Evolutionary conservation across 2,329 filamentous ascomycete species (phyloP), one percentile per base, ranked within the genome.

Genomic region (Talaromyces sp.): DNA sequence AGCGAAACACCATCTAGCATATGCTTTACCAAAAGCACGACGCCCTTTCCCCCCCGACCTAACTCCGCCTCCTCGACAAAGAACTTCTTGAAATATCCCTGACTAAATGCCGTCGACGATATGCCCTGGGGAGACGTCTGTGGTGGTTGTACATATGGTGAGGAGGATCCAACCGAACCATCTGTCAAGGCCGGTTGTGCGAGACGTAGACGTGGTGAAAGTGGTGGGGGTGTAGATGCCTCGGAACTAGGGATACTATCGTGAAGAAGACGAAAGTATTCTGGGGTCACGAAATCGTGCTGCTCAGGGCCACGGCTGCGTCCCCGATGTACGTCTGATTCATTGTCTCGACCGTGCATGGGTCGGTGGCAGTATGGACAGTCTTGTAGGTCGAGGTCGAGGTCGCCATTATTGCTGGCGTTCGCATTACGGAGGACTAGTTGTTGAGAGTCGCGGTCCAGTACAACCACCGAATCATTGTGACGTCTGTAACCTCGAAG

Each of bases 211-310:
- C 78, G 73, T 6, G 58, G 58, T 15, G 80, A 77, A 56, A 82
- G 79, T 2, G 80, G 70, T 36, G 81, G 77, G 25, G 58, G 69
- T 56, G 63, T 77, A 69, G 65, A 75, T 65, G 58, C 73, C 64
- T 71, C 77, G 58, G 80, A 80, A 54, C 77, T 75, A 56, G 80
- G 80, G 53, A 77, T 75, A 64, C 81, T 85, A 53, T 81, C 75
- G 45, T 84, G 88, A 40, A 99, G 85, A 88, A 97, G 92, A 67
- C 90, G 90, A 74, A 99, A 99, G 78, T 99, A 99, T 53, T 91
- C 85, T 2, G 92, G 92, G 67, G 92, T 88, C 65, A 97, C 89
- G 70, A 92, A 97, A 58, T 87, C 83, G 51, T 88, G 81, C 66
- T 68, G 71, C 62, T 65, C 69, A 64, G 64, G 71, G 56, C 36